Percentiles rank a stretch among this genome's conserved stretches.
phyloP scores from a whole-genome alignment of 306 rosid species.

The Carpinus viminea region DNA sequence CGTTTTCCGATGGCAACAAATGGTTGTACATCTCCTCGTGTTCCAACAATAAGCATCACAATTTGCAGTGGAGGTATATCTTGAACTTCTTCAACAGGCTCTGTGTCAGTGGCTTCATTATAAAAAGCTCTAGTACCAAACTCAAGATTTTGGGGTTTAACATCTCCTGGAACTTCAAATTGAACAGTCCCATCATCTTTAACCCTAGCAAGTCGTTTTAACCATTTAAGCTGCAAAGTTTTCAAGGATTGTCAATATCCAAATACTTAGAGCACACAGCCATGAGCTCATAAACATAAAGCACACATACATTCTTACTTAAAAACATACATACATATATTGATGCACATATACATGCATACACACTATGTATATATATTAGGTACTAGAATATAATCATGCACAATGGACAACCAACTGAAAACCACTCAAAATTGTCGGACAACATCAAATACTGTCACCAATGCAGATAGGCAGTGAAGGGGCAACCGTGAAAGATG shows the following conservation, averaged over 20 bases:
- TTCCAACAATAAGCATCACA: conserved; percentile 94
- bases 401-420: neutral
- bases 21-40: conserved; percentile 94
- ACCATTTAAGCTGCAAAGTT: conserved; percentile 55
- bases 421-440: no score
- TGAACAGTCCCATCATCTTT: conserved; percentile 72
- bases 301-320: neutral
- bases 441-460: no score
- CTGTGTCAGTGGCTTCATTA: conserved; percentile 27
- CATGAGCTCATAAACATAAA: neutral
- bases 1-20: conserved; percentile 88
- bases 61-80: conserved; percentile 65
- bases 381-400: neutral
- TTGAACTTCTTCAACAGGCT: conserved; percentile 28
- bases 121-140: conserved; percentile 35
- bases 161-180: conserved; percentile 60
- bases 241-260: conserved; percentile 13
- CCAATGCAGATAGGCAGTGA: no score
- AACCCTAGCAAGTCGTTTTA: conserved; percentile 51
- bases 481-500: no score
- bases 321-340: neutral
- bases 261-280: neutral
- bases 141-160: conserved; percentile 38
- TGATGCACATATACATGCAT: no score
- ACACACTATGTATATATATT: neutral